Base-by-base conservation (phyloP, 2,329 filamentous ascomycete species). In the Saccharata proteae region DNA sequence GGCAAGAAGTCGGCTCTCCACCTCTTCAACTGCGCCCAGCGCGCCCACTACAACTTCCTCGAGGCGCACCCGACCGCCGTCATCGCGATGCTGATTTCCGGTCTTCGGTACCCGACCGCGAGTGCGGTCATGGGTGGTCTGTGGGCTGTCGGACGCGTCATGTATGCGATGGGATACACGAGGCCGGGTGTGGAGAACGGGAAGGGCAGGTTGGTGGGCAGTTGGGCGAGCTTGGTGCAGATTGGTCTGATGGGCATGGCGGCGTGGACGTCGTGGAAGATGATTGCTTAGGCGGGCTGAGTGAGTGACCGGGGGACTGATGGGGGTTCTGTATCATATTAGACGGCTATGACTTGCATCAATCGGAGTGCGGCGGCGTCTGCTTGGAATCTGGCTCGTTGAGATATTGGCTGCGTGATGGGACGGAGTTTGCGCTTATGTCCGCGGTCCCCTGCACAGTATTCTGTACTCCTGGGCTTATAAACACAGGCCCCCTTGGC, bases 31-130 rank as follows among this genome's bases (percentile, higher is more conserved):
- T 39, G 43, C 32, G 49, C 52, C 1, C 54, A 55, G 37, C 53
- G 53, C 43, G 45, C 45, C 2, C 69, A 73, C 57, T 58, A 59
- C 46, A 75, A 77, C 52, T 73, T 65, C 53, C 53, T 68, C 41
- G 73, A 77, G 55, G 71, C 74, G 50, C 61, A 68, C 38, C 44
- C 63, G 3, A 59, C 62, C 33, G 62, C 64, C 4, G 59, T 71
- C 26, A 54, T 64, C 16, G 59, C 59, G 28, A 57, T 69, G 44
- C 53, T 75, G 12, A 57, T 74, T 32, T 59, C 64, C 0, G 72
- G 71, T 3, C 42, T 75, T 32, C 55, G 55, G 38, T 72, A 65
- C 47, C 72, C 72, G 0, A 44, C 57, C 16, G 49, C 60, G 4
- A 54, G 63, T 3, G 53, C 64, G 0, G 52, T 49, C 4, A 38